These are phyloP conservation scores for Russula sp. DNA, from an alignment of 768 basidiomycete species.

Conservation along the genomic window DNA sequence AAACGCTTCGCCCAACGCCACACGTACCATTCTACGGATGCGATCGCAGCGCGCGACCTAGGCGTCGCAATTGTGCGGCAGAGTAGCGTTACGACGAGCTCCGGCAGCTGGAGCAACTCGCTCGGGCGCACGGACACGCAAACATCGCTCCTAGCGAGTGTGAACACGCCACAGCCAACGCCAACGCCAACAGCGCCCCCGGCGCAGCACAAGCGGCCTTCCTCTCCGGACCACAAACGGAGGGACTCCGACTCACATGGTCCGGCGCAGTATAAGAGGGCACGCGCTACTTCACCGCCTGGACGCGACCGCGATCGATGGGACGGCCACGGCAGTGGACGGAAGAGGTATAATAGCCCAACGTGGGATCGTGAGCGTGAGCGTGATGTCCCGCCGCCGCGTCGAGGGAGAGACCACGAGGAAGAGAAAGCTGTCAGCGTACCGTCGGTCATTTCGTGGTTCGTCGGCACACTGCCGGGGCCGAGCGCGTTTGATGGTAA, in stretches of 20 bases:
- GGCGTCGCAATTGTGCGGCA: conserved; percentile 58
- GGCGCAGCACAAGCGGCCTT: conserved; percentile 29
- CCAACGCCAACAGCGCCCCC: conserved; percentile 31
- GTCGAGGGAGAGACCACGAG: conserved; percentile 36
- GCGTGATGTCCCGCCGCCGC: conserved; percentile 35
- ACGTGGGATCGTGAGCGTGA: conserved; percentile 44
- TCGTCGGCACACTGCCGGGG: conserved; percentile 73
- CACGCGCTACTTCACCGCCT: conserved; percentile 43
- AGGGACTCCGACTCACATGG: conserved; percentile 39
- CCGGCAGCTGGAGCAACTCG: conserved; percentile 17
- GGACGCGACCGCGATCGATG: conserved; percentile 47
- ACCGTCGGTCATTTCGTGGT: conserved; percentile 65
- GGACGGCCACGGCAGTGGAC: conserved; percentile 31
- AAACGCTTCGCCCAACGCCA: conserved; percentile 88
- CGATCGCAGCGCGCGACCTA: conserved; percentile 83
- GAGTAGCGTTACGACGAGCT: conserved; percentile 23
- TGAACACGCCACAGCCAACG: conserved; percentile 35
- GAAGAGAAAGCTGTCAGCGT: conserved; percentile 41
- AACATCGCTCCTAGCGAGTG: conserved; percentile 15
- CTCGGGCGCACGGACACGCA: conserved; percentile 23
- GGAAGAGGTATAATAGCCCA: conserved; percentile 40
- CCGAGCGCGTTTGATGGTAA: conserved; percentile 77
- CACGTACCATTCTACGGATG: conserved; percentile 76
- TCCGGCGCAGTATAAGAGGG: conserved; percentile 38
- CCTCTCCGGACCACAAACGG: conserved; percentile 36